Conservation (phyloP, 495 filamentous ascomycete species). For the Hypomontagnella monticulosa region DNA sequence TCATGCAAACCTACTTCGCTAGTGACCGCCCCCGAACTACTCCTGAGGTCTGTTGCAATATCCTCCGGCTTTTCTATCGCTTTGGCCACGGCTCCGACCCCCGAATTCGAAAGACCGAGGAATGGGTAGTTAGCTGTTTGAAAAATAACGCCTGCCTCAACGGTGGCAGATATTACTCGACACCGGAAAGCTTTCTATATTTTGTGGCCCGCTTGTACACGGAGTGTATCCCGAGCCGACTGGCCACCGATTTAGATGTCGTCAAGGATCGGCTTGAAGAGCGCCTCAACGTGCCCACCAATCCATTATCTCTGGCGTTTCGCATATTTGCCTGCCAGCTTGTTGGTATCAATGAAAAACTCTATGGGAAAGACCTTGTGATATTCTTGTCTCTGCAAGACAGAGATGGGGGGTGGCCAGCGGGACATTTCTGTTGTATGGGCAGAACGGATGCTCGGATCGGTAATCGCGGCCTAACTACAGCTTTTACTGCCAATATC, state of each 20-base stretch:
- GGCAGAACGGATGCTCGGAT: constrained; percentile 13
- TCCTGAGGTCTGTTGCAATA: constrained; percentile 35
- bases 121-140: constrained; percentile 29
- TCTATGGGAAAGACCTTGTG: constrained; percentile 7
- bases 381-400: constrained; percentile 11
- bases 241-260: not conserved
- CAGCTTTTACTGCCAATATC: constrained; percentile 16
- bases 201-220: constrained; percentile 23
- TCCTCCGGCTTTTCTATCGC: constrained; percentile 35
- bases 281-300: constrained; percentile 2
- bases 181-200: constrained; percentile 36
- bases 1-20: constrained; percentile 38
- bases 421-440: constrained; percentile 20
- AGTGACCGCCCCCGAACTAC: constrained; percentile 16
- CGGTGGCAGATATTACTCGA: constrained; percentile 29
- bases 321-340: constrained; percentile 22
- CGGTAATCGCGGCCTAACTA: constrained; percentile 30
- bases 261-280: constrained; percentile 5
- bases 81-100: constrained; percentile 27
- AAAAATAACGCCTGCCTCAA: constrained; percentile 25
- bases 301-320: constrained; percentile 21
- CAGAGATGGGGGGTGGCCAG: constrained; percentile 28
- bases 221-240: constrained; percentile 2
- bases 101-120: constrained; percentile 11
- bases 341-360: not conserved